Conservation (phyloP, 108 stramenopile genomes). For the Nitzschia inconspicua region DNA sequence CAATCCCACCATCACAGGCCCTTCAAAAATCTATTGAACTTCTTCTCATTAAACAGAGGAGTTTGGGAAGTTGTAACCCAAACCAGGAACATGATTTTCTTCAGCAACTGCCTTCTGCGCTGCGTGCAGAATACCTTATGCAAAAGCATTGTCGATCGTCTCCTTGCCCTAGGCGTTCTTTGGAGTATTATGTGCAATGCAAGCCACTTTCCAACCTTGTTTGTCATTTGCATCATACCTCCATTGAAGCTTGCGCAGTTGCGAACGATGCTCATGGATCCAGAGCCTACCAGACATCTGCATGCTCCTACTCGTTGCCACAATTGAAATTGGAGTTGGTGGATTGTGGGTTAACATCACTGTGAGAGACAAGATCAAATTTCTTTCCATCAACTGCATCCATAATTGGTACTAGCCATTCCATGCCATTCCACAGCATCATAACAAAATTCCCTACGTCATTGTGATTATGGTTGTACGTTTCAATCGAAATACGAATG, state of each 20-base stretch:
- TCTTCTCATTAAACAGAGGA: not conserved
- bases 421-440: no score
- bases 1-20: slow-evolving; percentile 43
- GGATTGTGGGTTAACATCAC: slow-evolving; percentile 42
- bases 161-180: slow-evolving; percentile 15
- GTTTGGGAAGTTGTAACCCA: not conserved
- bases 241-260: slow-evolving; percentile 40
- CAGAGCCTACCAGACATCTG: slow-evolving; percentile 28
- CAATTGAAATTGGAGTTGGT: slow-evolving; percentile 68
- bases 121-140: slow-evolving; percentile 61
- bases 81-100: slow-evolving; percentile 12
- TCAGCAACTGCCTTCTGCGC: slow-evolving; percentile 20
- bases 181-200: slow-evolving; percentile 68
- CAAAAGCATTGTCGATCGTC: slow-evolving; percentile 62
- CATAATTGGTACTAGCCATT: no score
- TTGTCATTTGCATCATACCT: slow-evolving; percentile 58
- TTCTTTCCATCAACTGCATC: no score
- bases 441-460: no score
- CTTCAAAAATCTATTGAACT: slow-evolving; percentile 37
- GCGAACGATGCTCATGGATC: slow-evolving; percentile 1
- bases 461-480: no score
- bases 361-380: no score
- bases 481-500: no score
- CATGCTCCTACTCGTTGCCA: slow-evolving; percentile 49
- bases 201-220: slow-evolving; percentile 60